These are phyloP conservation scores for Aspergillus taichungensis DNA, from an alignment of 495 filamentous ascomycete species.

Conservation along the genomic window DNA sequence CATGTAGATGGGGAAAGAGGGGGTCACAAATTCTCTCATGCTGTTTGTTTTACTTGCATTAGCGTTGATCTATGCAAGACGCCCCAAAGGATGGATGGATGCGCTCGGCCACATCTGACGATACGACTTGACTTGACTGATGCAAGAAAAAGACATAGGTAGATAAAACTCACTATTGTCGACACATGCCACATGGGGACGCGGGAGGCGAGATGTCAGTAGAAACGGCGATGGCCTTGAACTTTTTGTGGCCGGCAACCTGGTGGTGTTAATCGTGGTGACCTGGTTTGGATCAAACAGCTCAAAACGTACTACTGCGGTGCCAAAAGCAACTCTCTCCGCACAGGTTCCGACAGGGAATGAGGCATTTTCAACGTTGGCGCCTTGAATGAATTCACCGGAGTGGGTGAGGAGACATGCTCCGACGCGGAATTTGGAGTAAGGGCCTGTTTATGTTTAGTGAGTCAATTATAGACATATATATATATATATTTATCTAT, in stretches of 20 bases:
- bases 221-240: constrained; percentile 79
- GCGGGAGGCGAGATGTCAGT: constrained; percentile 70
- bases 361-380: constrained; percentile 89
- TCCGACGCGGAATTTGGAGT: constrained; percentile 89
- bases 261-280: constrained; percentile 1
- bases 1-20: constrained; percentile 77
- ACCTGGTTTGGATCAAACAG: not conserved
- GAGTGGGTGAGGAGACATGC: constrained; percentile 61
- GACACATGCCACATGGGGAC: constrained; percentile 64
- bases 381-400: constrained; percentile 59
- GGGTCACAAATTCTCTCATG: constrained; percentile 68
- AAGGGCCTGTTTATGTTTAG: constrained; percentile 51
- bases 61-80: too few relatives aligned
- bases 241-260: constrained; percentile 55
- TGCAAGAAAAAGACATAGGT: not conserved
- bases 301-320: constrained; percentile 53
- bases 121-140: not conserved
- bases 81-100: not conserved
- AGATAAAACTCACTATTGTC: constrained; percentile 28
- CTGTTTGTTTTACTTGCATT: constrained; percentile 35
- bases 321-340: constrained; percentile 78
- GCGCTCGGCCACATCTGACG: too few relatives aligned
- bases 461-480: not conserved
- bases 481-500: too few relatives aligned
- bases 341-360: constrained; percentile 92